Conservation (phyloP, 805 yeast species). For the Saccharomycopsis javanensis region DNA sequence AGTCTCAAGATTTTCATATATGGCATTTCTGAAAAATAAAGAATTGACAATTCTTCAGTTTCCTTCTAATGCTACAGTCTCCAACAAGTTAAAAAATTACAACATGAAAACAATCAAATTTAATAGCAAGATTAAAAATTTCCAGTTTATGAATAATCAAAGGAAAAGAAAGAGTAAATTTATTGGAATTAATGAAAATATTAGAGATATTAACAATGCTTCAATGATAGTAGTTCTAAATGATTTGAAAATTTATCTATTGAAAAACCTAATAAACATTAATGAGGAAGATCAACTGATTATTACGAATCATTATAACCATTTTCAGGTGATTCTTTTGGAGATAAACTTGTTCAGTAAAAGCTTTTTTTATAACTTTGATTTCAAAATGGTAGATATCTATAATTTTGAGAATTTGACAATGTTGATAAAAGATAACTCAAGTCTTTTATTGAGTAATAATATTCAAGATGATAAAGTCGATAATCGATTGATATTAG, state of each 20-base stretch:
- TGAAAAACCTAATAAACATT: not conserved
- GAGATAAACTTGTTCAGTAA: not conserved
- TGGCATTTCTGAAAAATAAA: not conserved
- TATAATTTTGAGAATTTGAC: not conserved
- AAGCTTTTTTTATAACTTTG: not conserved
- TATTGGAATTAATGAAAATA: not conserved
- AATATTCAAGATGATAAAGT: not conserved
- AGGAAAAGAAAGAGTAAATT: not conserved
- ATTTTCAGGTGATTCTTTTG: not conserved
- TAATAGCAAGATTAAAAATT: not conserved
- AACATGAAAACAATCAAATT: not conserved
- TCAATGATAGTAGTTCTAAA: not conserved
- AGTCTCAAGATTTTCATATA: not conserved
- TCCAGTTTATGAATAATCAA: not conserved
- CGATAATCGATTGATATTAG: not conserved
- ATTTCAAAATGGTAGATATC: not conserved
- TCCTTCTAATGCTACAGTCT: not conserved
- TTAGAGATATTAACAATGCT: not conserved
- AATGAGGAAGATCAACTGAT: not conserved
- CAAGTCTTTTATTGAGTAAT: not conserved
- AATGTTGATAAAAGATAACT: not conserved
- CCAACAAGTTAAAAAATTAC: not conserved
- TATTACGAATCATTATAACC: not conserved
- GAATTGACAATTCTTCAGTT: not conserved
- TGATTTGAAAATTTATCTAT: not conserved